Percentiles rank a stretch among this genome's conserved stretches.
These are phyloP conservation scores for Mycogone perniciosa DNA, from an alignment of 2,329 filamentous ascomycete genomes.

Conservation along the genomic window DNA sequence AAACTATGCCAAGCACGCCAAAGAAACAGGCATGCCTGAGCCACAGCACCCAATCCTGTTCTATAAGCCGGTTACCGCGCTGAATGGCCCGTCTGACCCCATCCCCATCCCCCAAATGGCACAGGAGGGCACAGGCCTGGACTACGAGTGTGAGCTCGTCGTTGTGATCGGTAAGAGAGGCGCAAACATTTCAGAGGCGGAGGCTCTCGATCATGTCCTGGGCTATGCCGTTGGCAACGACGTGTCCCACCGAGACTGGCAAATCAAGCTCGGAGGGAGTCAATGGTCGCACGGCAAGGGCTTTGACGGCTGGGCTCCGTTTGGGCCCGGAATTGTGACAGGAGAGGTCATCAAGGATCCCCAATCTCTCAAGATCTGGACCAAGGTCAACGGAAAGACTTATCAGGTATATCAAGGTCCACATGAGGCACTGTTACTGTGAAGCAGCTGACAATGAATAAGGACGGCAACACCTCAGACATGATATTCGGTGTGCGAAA, in stretches of 20 bases:
- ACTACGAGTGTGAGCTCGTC: constrained; percentile 78
- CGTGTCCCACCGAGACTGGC: constrained; percentile 74
- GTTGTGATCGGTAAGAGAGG: constrained; percentile 64
- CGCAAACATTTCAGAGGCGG: constrained; percentile 55
- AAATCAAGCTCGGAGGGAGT: constrained; percentile 58
- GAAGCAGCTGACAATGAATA: constrained; percentile 1
- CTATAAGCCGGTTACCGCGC: constrained; percentile 54
- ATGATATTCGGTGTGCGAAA: constrained; percentile 58
- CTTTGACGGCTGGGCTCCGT: constrained; percentile 70
- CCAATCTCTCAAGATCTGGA: constrained; percentile 49
- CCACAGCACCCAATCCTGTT: constrained; percentile 69
- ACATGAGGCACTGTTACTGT: no score
- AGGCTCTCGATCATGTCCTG: constrained; percentile 65
- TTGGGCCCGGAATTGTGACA: constrained; percentile 64
- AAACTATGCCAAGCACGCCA: constrained; percentile 67
- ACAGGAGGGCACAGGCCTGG: constrained; percentile 59
- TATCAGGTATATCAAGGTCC: constrained; percentile 38
- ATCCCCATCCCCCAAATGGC: constrained; percentile 61
- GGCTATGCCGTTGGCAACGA: constrained; percentile 74
- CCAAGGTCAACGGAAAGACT: constrained; percentile 52
- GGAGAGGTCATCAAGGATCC: constrained; percentile 49
- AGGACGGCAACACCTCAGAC: constrained; percentile 51
- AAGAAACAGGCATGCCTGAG: constrained; percentile 61
- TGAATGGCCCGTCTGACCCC: constrained; percentile 57
- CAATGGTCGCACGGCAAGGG: constrained; percentile 70